These are phyloP conservation scores for Rhazya stricta DNA, from an alignment of 257 asterid genomes.

Conservation along the genomic window DNA sequence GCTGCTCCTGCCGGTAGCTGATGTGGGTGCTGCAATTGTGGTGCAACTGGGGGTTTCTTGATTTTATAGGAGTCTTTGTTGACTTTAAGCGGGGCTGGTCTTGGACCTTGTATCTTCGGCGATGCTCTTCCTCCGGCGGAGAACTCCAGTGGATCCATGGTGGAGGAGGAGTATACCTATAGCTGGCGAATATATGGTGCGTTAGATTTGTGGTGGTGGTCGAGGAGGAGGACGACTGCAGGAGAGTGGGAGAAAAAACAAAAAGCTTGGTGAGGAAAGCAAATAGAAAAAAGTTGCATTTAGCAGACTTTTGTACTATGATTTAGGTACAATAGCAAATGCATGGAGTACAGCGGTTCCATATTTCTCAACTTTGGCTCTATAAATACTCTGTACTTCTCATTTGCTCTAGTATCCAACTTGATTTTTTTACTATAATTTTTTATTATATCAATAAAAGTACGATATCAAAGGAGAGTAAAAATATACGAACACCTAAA, in stretches of 20 bases:
- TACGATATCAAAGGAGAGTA: too few species aligned
- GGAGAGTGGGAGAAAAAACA: background rate
- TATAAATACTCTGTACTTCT: background rate
- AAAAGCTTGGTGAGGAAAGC: background rate
- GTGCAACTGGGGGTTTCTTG: conserved; percentile 77
- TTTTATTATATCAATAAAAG: too few species aligned
- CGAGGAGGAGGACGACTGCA: background rate
- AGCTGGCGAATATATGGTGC: conserved; percentile 19
- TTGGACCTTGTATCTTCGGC: conserved; percentile 89
- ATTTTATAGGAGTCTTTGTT: conserved; percentile 84
- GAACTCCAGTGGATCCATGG: conserved; percentile 52
- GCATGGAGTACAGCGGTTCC: background rate
- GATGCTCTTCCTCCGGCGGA: conserved; percentile 55
- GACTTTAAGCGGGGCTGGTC: conserved; percentile 82
- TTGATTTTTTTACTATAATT: too few species aligned
- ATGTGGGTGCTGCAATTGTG: conserved; percentile 33
- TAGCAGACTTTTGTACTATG: background rate
- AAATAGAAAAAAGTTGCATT: background rate
- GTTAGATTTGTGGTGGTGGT: conserved; percentile 4
- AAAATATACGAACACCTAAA: too few species aligned
- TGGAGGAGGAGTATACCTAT: conserved; percentile 3
- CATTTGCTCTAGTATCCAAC: too few species aligned
- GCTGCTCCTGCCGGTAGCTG: conserved; percentile 13
- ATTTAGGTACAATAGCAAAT: background rate
- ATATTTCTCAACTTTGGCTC: background rate